Percentiles rank a stretch among this genome's conserved stretches.
These are phyloP conservation scores for Cyclotella cryptica DNA, from an alignment of 108 stramenopile genomes.

Conservation along the genomic window DNA sequence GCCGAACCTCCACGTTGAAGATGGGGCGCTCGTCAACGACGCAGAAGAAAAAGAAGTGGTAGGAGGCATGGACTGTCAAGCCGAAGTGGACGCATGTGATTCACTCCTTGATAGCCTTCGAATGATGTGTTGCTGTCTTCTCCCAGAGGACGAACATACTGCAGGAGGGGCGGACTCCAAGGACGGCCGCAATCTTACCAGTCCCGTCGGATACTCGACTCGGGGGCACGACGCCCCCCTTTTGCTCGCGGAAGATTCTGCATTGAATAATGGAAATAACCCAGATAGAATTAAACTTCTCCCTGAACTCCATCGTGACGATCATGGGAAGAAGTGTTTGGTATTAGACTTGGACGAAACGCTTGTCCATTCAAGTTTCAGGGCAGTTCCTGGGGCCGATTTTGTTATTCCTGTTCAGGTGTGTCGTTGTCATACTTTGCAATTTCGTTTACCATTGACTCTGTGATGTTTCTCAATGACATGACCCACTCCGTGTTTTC, in stretches of 20 bases:
- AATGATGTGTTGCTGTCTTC: conserved; percentile 88
- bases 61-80: conserved; percentile 52
- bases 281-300: conserved; percentile 60
- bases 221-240: conserved; percentile 54
- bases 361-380: conserved; percentile 96
- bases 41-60: conserved; percentile 29
- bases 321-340: conserved; percentile 90
- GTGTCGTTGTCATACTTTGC: conserved; percentile 18
- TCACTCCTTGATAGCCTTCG: conserved; percentile 78
- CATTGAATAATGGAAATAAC: conserved; percentile 44
- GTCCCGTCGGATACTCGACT: conserved; percentile 46
- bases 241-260: conserved; percentile 47
- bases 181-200: neutral
- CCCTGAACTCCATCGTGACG: conserved; percentile 67
- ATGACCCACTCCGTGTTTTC: neutral
- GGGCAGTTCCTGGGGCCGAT: conserved; percentile 94
- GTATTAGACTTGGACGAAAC: conserved; percentile 99
- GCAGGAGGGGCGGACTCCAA: conserved; percentile 10
- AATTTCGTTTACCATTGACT: neutral
- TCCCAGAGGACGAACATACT: conserved; percentile 55
- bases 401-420: conserved; percentile 99
- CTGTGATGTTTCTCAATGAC: neutral
- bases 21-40: conserved; percentile 37
- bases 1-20: conserved; percentile 63
- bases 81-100: conserved; percentile 73